Evolutionary conservation across 768 basidiomycete species (phyloP).

Genomic region (Symmetrospora coprosmae): DNA sequence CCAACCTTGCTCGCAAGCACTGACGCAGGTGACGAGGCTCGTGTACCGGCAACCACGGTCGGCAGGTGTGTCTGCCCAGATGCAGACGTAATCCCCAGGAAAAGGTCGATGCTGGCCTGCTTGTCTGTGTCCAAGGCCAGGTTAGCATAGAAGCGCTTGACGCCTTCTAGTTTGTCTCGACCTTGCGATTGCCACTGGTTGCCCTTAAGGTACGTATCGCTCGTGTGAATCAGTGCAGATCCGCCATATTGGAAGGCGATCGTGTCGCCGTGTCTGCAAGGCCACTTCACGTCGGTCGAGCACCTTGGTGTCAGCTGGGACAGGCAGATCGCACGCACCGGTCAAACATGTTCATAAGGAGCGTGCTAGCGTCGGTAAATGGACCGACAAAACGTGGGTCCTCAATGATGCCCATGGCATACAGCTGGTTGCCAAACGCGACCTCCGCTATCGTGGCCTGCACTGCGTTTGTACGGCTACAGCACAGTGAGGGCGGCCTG

Average conservation of each 20-base stretch:
- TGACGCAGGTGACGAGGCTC: too few relatives aligned
- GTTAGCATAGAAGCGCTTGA: constrained; percentile 86
- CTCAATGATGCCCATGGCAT: constrained; percentile 78
- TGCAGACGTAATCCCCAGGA: constrained; percentile 76
- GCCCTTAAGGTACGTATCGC: constrained; percentile 88
- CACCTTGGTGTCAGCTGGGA: background rate
- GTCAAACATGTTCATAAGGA: constrained; percentile 98
- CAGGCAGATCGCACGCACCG: constrained; percentile 11
- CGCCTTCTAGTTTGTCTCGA: constrained; percentile 86
- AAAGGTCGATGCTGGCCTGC: constrained; percentile 93
- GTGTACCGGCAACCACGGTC: too few relatives aligned
- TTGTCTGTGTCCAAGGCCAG: constrained; percentile 72
- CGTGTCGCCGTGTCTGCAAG: constrained; percentile 44
- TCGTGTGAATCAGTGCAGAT: constrained; percentile 84
- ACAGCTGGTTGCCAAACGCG: constrained; percentile 84
- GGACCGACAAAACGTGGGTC: constrained; percentile 81
- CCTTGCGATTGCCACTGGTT: constrained; percentile 97
- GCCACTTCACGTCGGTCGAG: too few relatives aligned
- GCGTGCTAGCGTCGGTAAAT: constrained; percentile 85
- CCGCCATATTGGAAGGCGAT: constrained; percentile 94
- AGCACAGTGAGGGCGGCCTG: background rate
- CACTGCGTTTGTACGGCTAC: constrained; percentile 70
- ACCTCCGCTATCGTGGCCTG: constrained; percentile 95
- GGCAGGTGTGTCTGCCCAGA: too few relatives aligned
- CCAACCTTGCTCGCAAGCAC: too few relatives aligned